Conservation (phyloP, 2,329 filamentous ascomycete genomes). For the Raffaelea deltoideospora region DNA sequence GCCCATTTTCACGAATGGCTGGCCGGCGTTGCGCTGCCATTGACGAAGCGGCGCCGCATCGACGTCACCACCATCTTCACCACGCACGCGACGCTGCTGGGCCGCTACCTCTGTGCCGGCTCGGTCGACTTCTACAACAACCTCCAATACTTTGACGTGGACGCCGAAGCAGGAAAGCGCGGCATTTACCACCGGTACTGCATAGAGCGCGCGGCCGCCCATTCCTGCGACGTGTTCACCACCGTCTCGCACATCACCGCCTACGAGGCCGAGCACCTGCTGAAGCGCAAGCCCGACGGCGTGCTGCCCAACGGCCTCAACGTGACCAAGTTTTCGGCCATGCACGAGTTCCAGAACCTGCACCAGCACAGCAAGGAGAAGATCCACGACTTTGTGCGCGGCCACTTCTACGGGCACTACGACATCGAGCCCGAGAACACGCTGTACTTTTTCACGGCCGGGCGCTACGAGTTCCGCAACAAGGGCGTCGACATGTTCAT, state of each 20-base stretch:
- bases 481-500: slow-evolving; percentile 99
- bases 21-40: slow-evolving; percentile 78
- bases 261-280: slow-evolving; percentile 91
- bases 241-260: slow-evolving; percentile 98
- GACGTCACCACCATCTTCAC: slow-evolving; percentile 98
- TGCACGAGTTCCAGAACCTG: slow-evolving; percentile 97
- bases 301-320: slow-evolving; percentile 94
- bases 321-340: slow-evolving; percentile 94
- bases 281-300: slow-evolving; percentile 95
- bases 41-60: slow-evolving; percentile 86
- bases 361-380: slow-evolving; percentile 95
- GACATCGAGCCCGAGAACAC: slow-evolving; percentile 96
- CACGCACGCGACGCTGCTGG: slow-evolving; percentile 88
- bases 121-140: slow-evolving; percentile 99
- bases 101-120: slow-evolving; percentile 89
- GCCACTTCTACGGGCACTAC: slow-evolving; percentile 96
- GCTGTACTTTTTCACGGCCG: slow-evolving; percentile 92
- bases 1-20: slow-evolving; percentile 99
- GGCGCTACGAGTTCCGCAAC: slow-evolving; percentile 94
- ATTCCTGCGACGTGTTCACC: slow-evolving; percentile 91
- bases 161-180: slow-evolving; percentile 90
- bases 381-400: slow-evolving; percentile 95
- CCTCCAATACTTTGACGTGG: slow-evolving; percentile 89
- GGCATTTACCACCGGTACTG: slow-evolving; percentile 98
- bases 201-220: slow-evolving; percentile 85